A percentile compares a stretch with the other conserved stretches of the same genome.
These are phyloP conservation scores for Multifurca ochricompacta DNA, from an alignment of 768 basidiomycete genomes.

Conservation along the genomic window DNA sequence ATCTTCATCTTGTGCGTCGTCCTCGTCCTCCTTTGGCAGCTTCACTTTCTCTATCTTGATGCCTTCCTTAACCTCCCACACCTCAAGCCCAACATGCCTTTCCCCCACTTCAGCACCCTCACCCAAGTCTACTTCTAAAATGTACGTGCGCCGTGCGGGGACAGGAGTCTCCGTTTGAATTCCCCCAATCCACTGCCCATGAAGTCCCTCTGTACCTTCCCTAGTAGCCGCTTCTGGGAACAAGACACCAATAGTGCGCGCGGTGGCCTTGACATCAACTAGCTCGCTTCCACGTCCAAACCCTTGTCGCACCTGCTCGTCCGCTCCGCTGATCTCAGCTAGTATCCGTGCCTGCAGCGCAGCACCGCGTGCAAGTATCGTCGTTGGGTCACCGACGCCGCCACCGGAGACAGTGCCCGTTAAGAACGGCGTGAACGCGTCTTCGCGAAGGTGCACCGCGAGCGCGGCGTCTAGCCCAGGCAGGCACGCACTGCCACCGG, in stretches of 20 bases:
- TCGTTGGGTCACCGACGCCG: constrained; percentile 69
- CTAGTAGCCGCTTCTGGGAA: constrained; percentile 40
- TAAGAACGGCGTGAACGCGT: constrained; percentile 57
- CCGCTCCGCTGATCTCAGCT: constrained; percentile 38
- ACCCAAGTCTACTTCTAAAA: constrained; percentile 49
- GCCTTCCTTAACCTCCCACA: constrained; percentile 71
- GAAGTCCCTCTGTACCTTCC: constrained; percentile 35
- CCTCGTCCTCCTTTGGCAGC: constrained; percentile 39
- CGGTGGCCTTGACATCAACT: constrained; percentile 46
- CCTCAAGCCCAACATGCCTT: constrained; percentile 49
- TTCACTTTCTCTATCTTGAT: constrained; percentile 54
- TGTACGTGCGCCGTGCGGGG: constrained; percentile 53
- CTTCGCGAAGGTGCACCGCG: constrained; percentile 49
- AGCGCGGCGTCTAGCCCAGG: constrained; percentile 66
- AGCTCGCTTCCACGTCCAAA: constrained; percentile 38
- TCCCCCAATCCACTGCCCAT: constrained; percentile 60
- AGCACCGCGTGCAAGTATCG: constrained; percentile 68
- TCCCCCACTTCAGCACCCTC: constrained; percentile 33
- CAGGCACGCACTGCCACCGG: constrained; percentile 66
- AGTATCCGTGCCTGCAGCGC: constrained; percentile 67
- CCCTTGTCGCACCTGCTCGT: constrained; percentile 42
- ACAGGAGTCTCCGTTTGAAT: constrained; percentile 64
- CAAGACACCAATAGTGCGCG: constrained; percentile 55
- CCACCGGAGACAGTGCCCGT: constrained; percentile 63
- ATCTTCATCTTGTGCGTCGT: constrained; percentile 28